Base-by-base conservation (phyloP, 2,329 filamentous ascomycete genomes). In the Elsinoe australis region DNA sequence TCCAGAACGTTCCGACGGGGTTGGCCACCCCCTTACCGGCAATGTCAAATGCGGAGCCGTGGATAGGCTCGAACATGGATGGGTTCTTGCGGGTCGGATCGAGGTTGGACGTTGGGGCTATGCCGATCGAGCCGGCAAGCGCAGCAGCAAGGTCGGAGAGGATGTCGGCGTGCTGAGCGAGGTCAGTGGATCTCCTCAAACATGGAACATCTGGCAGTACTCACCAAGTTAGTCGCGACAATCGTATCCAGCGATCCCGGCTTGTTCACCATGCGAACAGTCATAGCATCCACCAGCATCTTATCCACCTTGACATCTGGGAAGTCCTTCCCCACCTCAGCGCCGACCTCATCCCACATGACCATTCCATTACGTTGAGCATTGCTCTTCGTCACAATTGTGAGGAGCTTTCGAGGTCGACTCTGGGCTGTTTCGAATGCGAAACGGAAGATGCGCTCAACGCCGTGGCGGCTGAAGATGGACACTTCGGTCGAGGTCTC, bases 91-190 rank as follows among this genome's bases (percentile, higher is more conserved):
- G 67, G 1, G 74, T 79, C 1, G 82, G 81, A 54, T 85, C 81
- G 1, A 85, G 67, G 55, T 85, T 86, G 33, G 75, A 79, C 0
- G 81, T 84, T 2, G 82, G 81, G 3, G 82, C 82, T 50, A 87
- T 85, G 6, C 83, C 82, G 52, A 86, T 85, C 2, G 76, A 81
- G 0, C 82, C 82, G 2, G 82, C 82, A 5, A 85, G 67, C 0
- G 81, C 80, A 10, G 83, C 82, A 4, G 82, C 83, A 15, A 86
- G 68, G 57, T 86, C 82, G 0, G 80, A 83, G 3, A 86, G 72
- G 42, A 85, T 85, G 54, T 85, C 82, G 3, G 80, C 80, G 36
- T 67, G 64, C 57, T 64, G 36, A 4, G 4, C 5, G 18, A 28
- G 9, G n/a, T 36, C 24, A 46, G 48, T 17, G 12, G 10, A 15